Conservation (phyloP, 23 red algal species). For the Gracilaria domingensis region DNA sequence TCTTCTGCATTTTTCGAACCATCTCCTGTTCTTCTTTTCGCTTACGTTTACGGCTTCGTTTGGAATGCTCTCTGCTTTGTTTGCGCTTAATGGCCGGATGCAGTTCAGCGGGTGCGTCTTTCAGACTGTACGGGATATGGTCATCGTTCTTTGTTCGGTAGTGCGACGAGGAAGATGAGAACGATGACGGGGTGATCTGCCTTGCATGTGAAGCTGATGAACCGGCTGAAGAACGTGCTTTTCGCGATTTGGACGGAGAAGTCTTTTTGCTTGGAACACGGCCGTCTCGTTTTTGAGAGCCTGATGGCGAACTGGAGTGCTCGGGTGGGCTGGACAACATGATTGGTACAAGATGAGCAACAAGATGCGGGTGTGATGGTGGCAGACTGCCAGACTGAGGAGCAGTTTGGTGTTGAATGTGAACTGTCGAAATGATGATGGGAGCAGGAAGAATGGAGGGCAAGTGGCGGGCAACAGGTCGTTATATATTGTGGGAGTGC, state of each 20-base stretch:
- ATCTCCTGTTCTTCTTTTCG: constrained; percentile 17
- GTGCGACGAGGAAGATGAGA: neutral
- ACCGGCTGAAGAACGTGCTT: neutral
- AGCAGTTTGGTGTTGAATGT: neutral
- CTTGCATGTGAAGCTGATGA: constrained; percentile 5
- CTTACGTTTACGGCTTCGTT: constrained; percentile 19
- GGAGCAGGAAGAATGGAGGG: neutral
- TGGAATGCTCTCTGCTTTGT: constrained; percentile 28
- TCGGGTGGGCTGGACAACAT: neutral
- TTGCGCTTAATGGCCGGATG: constrained; percentile 16
- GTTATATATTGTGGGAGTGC: neutral
- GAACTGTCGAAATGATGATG: neutral
- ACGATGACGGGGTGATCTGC: neutral
- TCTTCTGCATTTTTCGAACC: neutral
- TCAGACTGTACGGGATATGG: constrained; percentile 25
- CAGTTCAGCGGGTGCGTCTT: constrained; percentile 15
- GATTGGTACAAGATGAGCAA: neutral
- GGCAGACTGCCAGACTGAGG: neutral
- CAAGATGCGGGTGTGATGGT: neutral
- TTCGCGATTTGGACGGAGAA: neutral
- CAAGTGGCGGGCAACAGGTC: neutral
- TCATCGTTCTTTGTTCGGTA: neutral
- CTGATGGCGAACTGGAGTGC: neutral
- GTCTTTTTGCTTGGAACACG: neutral
- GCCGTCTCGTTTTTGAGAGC: neutral